Evolutionary conservation across 2,329 filamentous ascomycete species (phyloP).

Genomic region (Camillea tinctor): DNA sequence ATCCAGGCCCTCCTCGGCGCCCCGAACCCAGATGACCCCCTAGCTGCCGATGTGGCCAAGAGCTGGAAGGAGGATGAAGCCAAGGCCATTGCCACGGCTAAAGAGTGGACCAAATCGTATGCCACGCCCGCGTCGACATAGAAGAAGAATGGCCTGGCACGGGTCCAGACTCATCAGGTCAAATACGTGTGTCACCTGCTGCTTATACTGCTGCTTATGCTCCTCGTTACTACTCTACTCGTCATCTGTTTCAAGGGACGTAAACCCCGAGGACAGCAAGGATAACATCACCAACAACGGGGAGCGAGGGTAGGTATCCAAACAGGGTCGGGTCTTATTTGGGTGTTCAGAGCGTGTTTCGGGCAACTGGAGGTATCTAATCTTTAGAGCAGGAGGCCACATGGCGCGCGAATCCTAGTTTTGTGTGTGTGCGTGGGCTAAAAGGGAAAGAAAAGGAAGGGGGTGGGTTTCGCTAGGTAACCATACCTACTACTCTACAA

Average conservation of each 20-base stretch:
- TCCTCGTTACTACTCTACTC: not conserved
- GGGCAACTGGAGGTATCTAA: not conserved
- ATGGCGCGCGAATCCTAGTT: not conserved
- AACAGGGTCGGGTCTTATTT: not conserved
- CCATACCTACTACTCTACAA: too few relatives aligned
- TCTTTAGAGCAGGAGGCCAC: not conserved
- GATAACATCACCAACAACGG: too few relatives aligned
- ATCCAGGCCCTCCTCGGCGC: constrained; percentile 96
- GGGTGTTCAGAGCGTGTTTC: not conserved
- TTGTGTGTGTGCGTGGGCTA: not conserved
- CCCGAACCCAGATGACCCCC: constrained; percentile 96
- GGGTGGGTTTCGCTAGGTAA: too few relatives aligned
- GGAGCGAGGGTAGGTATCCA: not conserved
- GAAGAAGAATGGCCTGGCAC: constrained; percentile 14
- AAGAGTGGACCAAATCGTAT: constrained; percentile 86
- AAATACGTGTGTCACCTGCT: not conserved
- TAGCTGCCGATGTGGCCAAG: constrained; percentile 96
- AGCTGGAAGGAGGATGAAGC: constrained; percentile 96
- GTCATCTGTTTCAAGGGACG: not conserved
- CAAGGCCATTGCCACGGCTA: constrained; percentile 87
- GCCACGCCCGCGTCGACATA: constrained; percentile 53
- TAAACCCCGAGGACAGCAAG: too few relatives aligned
- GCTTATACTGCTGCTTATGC: not conserved
- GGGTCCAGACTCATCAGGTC: not conserved
- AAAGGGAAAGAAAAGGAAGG: too few relatives aligned